Evolutionary conservation across 768 basidiomycete species (phyloP), one percentile per base, ranked within the genome.

Genomic region (Trametes villosa): DNA sequence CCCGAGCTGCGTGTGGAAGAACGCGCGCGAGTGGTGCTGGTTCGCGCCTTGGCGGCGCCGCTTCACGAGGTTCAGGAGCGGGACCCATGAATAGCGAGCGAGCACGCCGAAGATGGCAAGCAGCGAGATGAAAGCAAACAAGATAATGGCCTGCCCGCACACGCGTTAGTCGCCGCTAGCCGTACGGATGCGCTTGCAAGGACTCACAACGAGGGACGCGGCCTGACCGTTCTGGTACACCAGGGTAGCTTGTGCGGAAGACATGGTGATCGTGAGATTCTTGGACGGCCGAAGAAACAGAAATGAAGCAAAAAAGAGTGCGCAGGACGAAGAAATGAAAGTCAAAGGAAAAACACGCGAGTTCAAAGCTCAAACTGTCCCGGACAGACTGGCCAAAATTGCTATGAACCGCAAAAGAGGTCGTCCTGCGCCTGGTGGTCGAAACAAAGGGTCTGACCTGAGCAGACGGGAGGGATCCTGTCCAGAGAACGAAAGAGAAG

Each of bases 1-100:
- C 1, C 90, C 90, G 15, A 90, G 80, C 63, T 88, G 88, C 8
- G 88, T 88, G 57, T 81, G 80, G 72, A 91, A 89, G 72, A 91
- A 89, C 60, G 84, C 74, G 41, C 79, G 82, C 29, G 57, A 55
- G 38, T 57, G 53, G 53, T 59, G 53, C 30, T 30, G 47, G 41
- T 46, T 53, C 20, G 22, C 30, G 40, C 47, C 41, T 12, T 47
- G 34, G 9, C 50, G 47, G n/a, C 58, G 60, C 40, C 54, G 53
- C 63, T 51, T 63, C 44, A 63, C 65, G 60, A 72, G 65, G 33
- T 75, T 72, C 53, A 71, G 70, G 26, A 80, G 33, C 41, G 76
- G 81, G 42, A 86, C 71, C 75, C 80, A 86, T 47, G 78, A 61
- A 36, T 81, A 75, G 58, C 85, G 81, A 30, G 78, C 55, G 55